Evolutionary conservation across 805 yeast genomes (phyloP).

Genomic region (Sungouiozyma ichnusensis): DNA sequence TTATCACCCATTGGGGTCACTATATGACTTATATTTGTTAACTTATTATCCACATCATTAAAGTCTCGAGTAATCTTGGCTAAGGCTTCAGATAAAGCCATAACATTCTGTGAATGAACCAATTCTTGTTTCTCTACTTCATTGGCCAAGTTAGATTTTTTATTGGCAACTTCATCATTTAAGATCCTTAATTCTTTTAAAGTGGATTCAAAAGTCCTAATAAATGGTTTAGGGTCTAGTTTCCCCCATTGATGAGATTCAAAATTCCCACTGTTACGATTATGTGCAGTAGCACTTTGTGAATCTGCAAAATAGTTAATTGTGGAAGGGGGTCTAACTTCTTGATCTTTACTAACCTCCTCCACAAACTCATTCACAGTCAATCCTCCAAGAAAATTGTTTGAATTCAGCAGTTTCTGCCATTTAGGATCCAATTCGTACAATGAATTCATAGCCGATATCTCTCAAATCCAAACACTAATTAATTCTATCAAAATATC

Average conservation of each 20-base stretch:
- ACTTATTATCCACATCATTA: slow-evolving; percentile 20
- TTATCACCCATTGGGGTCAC: slow-evolving; percentile 64
- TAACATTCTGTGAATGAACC: slow-evolving; percentile 56
- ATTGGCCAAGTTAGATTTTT: slow-evolving; percentile 41
- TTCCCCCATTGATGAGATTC: background rate
- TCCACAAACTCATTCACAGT: slow-evolving; percentile 75
- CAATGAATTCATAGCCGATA: slow-evolving; percentile 36
- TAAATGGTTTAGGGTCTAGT: slow-evolving; percentile 83
- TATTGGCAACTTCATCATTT: slow-evolving; percentile 42
- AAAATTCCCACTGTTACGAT: background rate
- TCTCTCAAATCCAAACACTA: too few relatives aligned
- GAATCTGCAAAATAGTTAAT: background rate
- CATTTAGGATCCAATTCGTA: slow-evolving; percentile 59
- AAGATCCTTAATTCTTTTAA: slow-evolving; percentile 58
- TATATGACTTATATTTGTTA: slow-evolving; percentile 42
- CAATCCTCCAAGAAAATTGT: slow-evolving; percentile 56
- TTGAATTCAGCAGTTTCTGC: slow-evolving; percentile 43
- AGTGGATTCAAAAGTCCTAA: slow-evolving; percentile 84
- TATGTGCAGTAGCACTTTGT: background rate
- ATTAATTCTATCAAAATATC: too few relatives aligned
- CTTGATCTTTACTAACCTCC: slow-evolving; percentile 59
- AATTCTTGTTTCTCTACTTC: slow-evolving; percentile 54
- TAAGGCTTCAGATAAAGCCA: slow-evolving; percentile 28
- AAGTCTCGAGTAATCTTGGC: slow-evolving; percentile 15
- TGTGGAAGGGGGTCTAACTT: slow-evolving; percentile 8